Base-by-base conservation (phyloP, 768 basidiomycete genomes). In the Boletus rex-veris region DNA sequence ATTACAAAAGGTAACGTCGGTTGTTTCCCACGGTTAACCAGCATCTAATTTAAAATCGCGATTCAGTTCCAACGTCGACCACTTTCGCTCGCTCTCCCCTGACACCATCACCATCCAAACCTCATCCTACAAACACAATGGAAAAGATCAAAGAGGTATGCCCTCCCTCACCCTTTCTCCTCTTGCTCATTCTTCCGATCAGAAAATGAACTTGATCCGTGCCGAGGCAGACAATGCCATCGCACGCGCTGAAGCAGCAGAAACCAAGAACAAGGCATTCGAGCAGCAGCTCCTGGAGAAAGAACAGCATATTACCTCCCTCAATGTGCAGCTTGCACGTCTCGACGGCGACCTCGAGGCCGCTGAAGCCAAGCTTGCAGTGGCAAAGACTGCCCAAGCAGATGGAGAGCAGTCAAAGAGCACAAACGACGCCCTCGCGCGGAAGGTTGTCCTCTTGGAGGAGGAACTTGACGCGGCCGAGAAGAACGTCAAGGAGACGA, bases 381-480 rank as follows among this genome's bases (percentile, higher is more conserved):
- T 88, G 8, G 75, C 78, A 57, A 97, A 98, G 76, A 57, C 68
- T 21, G 76, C 76, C 19, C 79, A 78, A 36, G 81, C 76, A 15
- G 92, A 92, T 31, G 81, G 84, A 45, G 90, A 92, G 62, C 69
- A 73, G 11, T 83, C 81, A 65, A 88, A 82, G 73, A 78, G 80
- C 19, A 82, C 83, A 21, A 88, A 80, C 56, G 95, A 97, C 56
- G 78, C 75, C 44, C 77, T 98, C 52, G 58, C 66, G 31, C 78
- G 96, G 58, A 99, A 98, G 79, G 83, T 98, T 28, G 84, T 89
- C 62, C 76, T 98, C 11, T 76, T 98, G 37, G 96, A 98, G 74
- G 93, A 96, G 66, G 96, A 99, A 74, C 81, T 99, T 4, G 97
- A 98, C 65, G 81, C 82, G 36, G 88, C 96, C 10, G 97, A 99